Evolutionary conservation across 73 alveolate genomes (phyloP).

Genomic region (Effrenium voratum): DNA sequence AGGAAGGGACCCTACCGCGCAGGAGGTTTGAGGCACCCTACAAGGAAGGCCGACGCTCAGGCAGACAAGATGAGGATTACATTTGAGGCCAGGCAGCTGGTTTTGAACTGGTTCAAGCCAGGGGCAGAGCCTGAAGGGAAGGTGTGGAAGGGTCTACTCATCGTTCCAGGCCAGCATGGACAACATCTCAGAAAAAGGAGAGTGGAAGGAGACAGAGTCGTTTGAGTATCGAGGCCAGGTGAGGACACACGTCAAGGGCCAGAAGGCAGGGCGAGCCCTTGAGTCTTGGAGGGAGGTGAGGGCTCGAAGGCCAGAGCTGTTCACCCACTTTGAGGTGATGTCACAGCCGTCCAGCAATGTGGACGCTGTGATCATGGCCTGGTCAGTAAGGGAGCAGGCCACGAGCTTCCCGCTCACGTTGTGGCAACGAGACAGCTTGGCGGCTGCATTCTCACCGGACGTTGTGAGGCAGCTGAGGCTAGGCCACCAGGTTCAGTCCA

Average conservation of each 20-base stretch:
- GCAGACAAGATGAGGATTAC: neutral
- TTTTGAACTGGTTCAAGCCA: neutral
- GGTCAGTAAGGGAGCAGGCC: neutral
- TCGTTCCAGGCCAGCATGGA: conserved; percentile 48
- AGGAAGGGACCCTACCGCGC: no score
- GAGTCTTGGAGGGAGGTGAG: conserved; percentile 20
- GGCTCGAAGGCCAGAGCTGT: neutral
- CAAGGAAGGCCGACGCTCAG: no score
- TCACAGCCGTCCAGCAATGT: neutral
- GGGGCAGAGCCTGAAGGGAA: neutral
- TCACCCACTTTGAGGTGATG: conserved; percentile 9
- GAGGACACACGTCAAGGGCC: neutral
- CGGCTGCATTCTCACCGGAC: neutral
- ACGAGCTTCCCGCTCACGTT: neutral
- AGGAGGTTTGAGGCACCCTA: no score
- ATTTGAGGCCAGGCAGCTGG: conserved; percentile 20
- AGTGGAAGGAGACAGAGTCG: conserved; percentile 14
- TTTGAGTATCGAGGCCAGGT: neutral
- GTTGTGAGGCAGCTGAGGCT: neutral
- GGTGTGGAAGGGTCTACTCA: neutral
- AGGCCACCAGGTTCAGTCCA: neutral
- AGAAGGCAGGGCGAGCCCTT: neutral
- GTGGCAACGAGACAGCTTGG: neutral
- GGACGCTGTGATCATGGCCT: neutral
- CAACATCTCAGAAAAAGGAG: neutral